Conservation (phyloP, 345 rosid genomes). For the Citrus unshiu region DNA sequence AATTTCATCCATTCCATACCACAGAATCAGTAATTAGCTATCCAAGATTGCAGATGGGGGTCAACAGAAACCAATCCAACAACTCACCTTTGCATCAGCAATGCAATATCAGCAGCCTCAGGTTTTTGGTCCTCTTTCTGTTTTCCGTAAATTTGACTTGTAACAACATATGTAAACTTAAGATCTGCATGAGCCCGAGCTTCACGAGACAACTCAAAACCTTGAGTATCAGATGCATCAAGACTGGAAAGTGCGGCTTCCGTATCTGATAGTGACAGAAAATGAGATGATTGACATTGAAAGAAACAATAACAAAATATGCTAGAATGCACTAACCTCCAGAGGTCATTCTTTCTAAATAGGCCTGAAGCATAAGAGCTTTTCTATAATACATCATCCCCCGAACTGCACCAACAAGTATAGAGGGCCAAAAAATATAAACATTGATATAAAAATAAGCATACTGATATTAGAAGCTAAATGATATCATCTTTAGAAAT, state of each 20-base stretch:
- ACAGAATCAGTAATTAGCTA: not conserved
- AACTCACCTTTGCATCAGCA: slow-evolving; percentile 84
- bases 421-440: slow-evolving; percentile 6
- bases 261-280: slow-evolving; percentile 42
- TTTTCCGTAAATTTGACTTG: slow-evolving; percentile 96
- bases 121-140: slow-evolving; percentile 95
- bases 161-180: slow-evolving; percentile 90
- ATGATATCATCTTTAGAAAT: not conserved
- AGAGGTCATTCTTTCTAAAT: slow-evolving; percentile 62
- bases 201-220: slow-evolving; percentile 91
- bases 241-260: slow-evolving; percentile 53
- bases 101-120: slow-evolving; percentile 89
- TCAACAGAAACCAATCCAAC: not conserved
- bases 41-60: not conserved
- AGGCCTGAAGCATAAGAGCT: slow-evolving; percentile 91
- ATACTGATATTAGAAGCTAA: not conserved
- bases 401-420: slow-evolving; percentile 56
- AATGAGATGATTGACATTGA: slow-evolving; percentile 15
- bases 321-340: slow-evolving; percentile 53
- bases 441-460: not conserved
- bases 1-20: not conserved
- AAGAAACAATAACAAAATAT: slow-evolving; percentile 13
- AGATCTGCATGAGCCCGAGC: slow-evolving; percentile 89
- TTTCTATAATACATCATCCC: slow-evolving; percentile 99
- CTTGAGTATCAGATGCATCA: slow-evolving; percentile 58